phyloP scores from a whole-genome alignment of 139 green algal species.

The Chlorella sp. region DNA sequence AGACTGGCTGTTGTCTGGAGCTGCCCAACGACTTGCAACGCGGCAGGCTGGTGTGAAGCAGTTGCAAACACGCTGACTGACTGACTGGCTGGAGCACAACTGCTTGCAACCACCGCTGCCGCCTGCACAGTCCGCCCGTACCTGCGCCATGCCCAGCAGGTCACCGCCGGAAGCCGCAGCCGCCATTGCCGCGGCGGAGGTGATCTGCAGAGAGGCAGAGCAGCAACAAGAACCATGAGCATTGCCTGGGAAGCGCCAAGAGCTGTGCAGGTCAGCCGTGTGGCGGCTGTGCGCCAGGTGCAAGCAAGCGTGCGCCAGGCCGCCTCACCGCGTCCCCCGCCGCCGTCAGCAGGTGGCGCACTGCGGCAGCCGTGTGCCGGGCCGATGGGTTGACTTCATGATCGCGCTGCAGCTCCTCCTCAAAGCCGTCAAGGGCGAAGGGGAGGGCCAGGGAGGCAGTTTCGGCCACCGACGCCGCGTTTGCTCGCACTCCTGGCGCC shows the following conservation, averaged over 20 bases:
- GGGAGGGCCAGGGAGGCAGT: neutral
- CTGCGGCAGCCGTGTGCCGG: neutral
- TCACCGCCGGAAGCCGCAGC: neutral
- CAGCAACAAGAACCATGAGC: too few species aligned
- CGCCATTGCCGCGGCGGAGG: conserved; percentile 5
- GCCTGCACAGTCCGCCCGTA: too few species aligned
- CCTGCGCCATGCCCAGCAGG: neutral
- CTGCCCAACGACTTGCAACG: too few species aligned
- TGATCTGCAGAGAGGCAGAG: conserved; percentile 6
- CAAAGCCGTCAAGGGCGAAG: conserved; percentile 20
- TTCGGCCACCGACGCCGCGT: too few species aligned
- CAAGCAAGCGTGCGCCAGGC: neutral
- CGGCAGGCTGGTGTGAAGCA: too few species aligned
- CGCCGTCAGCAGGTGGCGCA: conserved; percentile 3
- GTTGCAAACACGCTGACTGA: too few species aligned
- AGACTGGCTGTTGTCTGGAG: too few species aligned
- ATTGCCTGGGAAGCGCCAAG: too few species aligned
- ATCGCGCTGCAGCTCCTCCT: neutral
- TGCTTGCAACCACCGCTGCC: too few species aligned
- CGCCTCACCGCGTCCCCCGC: neutral
- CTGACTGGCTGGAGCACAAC: too few species aligned
- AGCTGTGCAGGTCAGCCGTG: too few species aligned
- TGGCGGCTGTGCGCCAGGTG: too few species aligned
- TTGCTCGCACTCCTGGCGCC: neutral
- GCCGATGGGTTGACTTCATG: neutral